Percentiles rank a stretch among this genome's conserved stretches.
Conservation (phyloP, 2,329 filamentous ascomycete species). For the Saccharata proteae region DNA sequence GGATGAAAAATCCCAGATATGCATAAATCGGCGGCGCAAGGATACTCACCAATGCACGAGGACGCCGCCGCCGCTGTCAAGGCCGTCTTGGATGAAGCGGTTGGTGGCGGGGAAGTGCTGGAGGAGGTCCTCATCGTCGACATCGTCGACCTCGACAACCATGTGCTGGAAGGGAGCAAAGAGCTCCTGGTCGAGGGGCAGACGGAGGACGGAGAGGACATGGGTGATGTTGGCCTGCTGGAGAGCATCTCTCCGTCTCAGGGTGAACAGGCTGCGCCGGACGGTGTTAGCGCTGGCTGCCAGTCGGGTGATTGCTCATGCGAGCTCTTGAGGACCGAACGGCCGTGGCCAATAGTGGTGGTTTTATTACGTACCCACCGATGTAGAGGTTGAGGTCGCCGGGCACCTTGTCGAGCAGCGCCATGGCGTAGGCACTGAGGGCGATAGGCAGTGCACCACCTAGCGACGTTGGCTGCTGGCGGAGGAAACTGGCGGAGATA, state of each 20-base stretch:
- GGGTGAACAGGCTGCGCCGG: slow-evolving; percentile 62
- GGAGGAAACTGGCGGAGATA: slow-evolving; percentile 4
- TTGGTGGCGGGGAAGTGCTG: slow-evolving; percentile 68
- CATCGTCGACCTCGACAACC: slow-evolving; percentile 77
- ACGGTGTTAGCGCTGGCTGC: no score
- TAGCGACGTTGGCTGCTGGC: slow-evolving; percentile 1
- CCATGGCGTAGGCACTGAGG: slow-evolving; percentile 31
- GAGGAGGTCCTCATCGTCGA: slow-evolving; percentile 77
- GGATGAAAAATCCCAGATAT: slow-evolving; percentile 2
- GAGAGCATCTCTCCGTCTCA: slow-evolving; percentile 60
- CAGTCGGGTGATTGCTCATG: slow-evolving; percentile 14
- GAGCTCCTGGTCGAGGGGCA: slow-evolving; percentile 43
- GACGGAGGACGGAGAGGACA: slow-evolving; percentile 69
- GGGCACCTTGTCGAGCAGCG: slow-evolving; percentile 52
- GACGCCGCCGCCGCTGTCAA: slow-evolving; percentile 50
- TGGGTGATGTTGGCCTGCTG: slow-evolving; percentile 70
- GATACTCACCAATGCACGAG: slow-evolving; percentile 57
- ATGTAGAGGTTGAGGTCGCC: slow-evolving; percentile 63
- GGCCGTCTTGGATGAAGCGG: slow-evolving; percentile 68
- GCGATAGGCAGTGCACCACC: slow-evolving; percentile 6
- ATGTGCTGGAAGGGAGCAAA: slow-evolving; percentile 59
- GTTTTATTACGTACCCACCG: slow-evolving; percentile 57
- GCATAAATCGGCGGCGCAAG: slow-evolving; percentile 6
- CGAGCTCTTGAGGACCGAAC: not conserved
- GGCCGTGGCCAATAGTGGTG: no score